A percentile compares a stretch with the other conserved stretches of the same genome.
Evolutionary conservation across 768 basidiomycete species (phyloP).

Genomic region (Tephrocybe sp.): DNA sequence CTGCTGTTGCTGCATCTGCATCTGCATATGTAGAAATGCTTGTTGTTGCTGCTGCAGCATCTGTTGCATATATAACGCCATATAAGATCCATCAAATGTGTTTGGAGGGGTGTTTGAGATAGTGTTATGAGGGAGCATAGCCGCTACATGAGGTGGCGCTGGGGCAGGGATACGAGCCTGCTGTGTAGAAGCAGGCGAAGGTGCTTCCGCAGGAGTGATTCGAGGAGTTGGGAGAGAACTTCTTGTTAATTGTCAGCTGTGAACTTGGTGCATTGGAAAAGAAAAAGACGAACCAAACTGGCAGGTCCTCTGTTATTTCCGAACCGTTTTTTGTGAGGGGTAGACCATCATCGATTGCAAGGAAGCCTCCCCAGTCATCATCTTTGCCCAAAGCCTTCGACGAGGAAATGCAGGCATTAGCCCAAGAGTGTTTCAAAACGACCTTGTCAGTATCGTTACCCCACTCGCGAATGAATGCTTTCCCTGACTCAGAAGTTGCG

Average conservation of each 20-base stretch:
- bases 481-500: slow-evolving; percentile 47
- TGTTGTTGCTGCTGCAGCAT: slow-evolving; percentile 5
- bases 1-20: slow-evolving; percentile 3
- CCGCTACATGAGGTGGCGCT: background rate
- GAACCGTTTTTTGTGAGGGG: slow-evolving; percentile 37
- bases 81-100: too few relatives aligned
- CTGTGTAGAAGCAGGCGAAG: slow-evolving; percentile 1
- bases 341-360: slow-evolving; percentile 39
- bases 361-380: slow-evolving; percentile 55
- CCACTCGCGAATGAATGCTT: slow-evolving; percentile 61
- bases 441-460: slow-evolving; percentile 48
- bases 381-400: slow-evolving; percentile 43
- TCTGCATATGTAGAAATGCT: slow-evolving; percentile 6
- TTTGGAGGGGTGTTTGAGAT: background rate
- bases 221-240: slow-evolving; percentile 64
- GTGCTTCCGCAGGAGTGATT: slow-evolving; percentile 45
- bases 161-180: background rate
- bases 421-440: slow-evolving; percentile 58
- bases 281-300: slow-evolving; percentile 42
- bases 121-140: background rate
- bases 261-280: background rate
- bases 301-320: slow-evolving; percentile 35
- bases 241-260: slow-evolving; percentile 35
- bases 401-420: slow-evolving; percentile 39
- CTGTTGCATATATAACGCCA: background rate